Evolutionary conservation across 352 stramenopile species (phyloP).

Genomic region (Phytophthora colocasiae): DNA sequence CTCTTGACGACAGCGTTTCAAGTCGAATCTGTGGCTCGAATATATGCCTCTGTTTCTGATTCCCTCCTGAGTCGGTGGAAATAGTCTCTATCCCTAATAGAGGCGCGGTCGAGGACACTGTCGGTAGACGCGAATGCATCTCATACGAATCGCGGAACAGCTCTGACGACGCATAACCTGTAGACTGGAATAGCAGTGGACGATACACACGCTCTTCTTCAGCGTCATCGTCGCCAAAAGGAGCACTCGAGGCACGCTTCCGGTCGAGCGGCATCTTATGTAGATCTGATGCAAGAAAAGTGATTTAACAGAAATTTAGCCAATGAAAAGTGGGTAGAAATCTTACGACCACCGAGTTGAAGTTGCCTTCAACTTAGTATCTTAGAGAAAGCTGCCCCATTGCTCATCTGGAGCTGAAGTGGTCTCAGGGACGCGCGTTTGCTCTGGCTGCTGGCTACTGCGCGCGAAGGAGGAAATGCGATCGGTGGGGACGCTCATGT

Average conservation of each 20-base stretch:
- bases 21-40: slow-evolving; percentile 73
- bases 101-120: slow-evolving; percentile 34
- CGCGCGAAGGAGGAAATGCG: slow-evolving; percentile 23
- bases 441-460: slow-evolving; percentile 20
- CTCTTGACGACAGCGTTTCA: slow-evolving; percentile 80
- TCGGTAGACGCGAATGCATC: slow-evolving; percentile 70
- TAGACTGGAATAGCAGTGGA: slow-evolving; percentile 81
- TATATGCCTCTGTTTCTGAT: slow-evolving; percentile 36
- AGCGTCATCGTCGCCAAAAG: slow-evolving; percentile 16
- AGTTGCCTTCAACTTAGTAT: slow-evolving; percentile 23
- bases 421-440: slow-evolving; percentile 25
- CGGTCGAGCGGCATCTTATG: slow-evolving; percentile 19
- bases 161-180: slow-evolving; percentile 82
- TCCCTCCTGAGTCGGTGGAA: slow-evolving; percentile 22
- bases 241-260: neutral
- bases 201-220: slow-evolving; percentile 71
- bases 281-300: slow-evolving; percentile 27
- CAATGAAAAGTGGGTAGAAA: slow-evolving; percentile 18
- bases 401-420: slow-evolving; percentile 19
- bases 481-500: slow-evolving; percentile 18
- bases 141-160: slow-evolving; percentile 83
- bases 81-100: slow-evolving; percentile 22
- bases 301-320: slow-evolving; percentile 20
- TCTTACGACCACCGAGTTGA: slow-evolving; percentile 28
- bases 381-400: slow-evolving; percentile 31